These are phyloP conservation scores for Priceomyces carsonii DNA, from an alignment of 805 yeast genomes.

Conservation along the genomic window DNA sequence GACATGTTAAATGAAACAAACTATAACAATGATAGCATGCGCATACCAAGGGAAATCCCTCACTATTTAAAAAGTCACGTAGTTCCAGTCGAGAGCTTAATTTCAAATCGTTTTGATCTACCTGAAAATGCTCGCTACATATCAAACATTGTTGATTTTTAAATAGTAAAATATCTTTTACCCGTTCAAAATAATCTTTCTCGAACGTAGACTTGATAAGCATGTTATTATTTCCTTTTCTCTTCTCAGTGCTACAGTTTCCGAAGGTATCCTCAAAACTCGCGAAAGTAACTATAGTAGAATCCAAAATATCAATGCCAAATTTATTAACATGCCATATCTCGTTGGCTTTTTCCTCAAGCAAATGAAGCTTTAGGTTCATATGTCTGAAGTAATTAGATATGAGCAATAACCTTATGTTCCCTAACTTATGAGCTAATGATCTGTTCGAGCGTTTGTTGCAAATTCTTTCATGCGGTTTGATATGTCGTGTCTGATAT, in stretches of 20 bases:
- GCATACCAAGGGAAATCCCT: slow-evolving; percentile 29
- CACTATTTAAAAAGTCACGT: slow-evolving; percentile 2
- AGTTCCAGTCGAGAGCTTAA: slow-evolving; percentile 6
- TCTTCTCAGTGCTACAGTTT: not conserved
- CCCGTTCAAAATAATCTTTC: slow-evolving; percentile 9
- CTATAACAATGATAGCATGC: slow-evolving; percentile 37
- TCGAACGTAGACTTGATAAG: slow-evolving; percentile 13
- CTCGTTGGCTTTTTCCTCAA: slow-evolving; percentile 29
- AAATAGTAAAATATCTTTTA: slow-evolving; percentile 10
- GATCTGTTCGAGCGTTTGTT: slow-evolving; percentile 39
- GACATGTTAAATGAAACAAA: slow-evolving; percentile 40
- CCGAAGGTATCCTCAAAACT: slow-evolving; percentile 3
- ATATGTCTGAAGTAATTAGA: slow-evolving; percentile 45
- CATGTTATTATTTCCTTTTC: too few relatives aligned
- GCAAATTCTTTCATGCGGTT: slow-evolving; percentile 36
- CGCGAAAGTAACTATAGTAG: slow-evolving; percentile 9
- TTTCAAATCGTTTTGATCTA: slow-evolving; percentile 23
- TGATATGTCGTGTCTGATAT: slow-evolving; percentile 62
- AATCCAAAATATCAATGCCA: slow-evolving; percentile 15
- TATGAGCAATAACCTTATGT: slow-evolving; percentile 43
- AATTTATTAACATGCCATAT: slow-evolving; percentile 38
- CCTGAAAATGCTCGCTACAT: slow-evolving; percentile 33
- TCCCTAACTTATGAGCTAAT: slow-evolving; percentile 49
- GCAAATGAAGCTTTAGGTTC: slow-evolving; percentile 49
- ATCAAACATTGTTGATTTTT: slow-evolving; percentile 27